Evolutionary conservation across 2,329 filamentous ascomycete species (phyloP).

Genomic region (Hypoxylon sp.): DNA sequence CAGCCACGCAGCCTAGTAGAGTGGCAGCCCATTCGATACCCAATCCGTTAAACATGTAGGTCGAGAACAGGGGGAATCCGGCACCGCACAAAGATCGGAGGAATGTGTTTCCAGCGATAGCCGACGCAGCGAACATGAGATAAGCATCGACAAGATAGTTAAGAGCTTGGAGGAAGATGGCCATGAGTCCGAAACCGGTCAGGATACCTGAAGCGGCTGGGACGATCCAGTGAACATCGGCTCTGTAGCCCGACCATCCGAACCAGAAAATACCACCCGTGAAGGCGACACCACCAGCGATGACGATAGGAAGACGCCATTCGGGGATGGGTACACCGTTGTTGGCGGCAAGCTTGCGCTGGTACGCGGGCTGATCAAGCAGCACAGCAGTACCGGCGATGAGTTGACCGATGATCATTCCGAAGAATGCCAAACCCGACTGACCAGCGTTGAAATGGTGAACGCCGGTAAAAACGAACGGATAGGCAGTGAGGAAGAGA

Average conservation of each 20-base stretch:
- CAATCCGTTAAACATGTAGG: slow-evolving; percentile 76
- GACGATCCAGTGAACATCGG: slow-evolving; percentile 74
- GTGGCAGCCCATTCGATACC: slow-evolving; percentile 75
- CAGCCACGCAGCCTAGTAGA: slow-evolving; percentile 72
- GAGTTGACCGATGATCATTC: slow-evolving; percentile 82
- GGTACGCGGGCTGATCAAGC: slow-evolving; percentile 75
- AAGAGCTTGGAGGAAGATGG: slow-evolving; percentile 84
- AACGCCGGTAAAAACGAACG: slow-evolving; percentile 81
- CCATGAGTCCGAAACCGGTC: slow-evolving; percentile 83
- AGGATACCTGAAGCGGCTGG: slow-evolving; percentile 73
- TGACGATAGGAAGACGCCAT: slow-evolving; percentile 76
- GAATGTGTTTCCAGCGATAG: slow-evolving; percentile 86
- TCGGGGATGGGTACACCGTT: slow-evolving; percentile 75
- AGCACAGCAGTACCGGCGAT: slow-evolving; percentile 77
- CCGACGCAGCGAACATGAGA: slow-evolving; percentile 81
- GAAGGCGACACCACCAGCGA: slow-evolving; percentile 72
- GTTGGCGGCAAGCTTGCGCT: slow-evolving; percentile 77
- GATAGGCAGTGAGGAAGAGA: slow-evolving; percentile 88
- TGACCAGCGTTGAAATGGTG: slow-evolving; percentile 79
- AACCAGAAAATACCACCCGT: slow-evolving; percentile 82
- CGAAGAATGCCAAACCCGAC: slow-evolving; percentile 85
- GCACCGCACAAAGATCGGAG: slow-evolving; percentile 83
- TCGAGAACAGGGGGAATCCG: slow-evolving; percentile 83
- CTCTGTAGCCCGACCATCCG: slow-evolving; percentile 76
- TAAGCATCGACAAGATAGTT: slow-evolving; percentile 87